Conservation (phyloP, 345 rosid species). For the Populus alba region DNA sequence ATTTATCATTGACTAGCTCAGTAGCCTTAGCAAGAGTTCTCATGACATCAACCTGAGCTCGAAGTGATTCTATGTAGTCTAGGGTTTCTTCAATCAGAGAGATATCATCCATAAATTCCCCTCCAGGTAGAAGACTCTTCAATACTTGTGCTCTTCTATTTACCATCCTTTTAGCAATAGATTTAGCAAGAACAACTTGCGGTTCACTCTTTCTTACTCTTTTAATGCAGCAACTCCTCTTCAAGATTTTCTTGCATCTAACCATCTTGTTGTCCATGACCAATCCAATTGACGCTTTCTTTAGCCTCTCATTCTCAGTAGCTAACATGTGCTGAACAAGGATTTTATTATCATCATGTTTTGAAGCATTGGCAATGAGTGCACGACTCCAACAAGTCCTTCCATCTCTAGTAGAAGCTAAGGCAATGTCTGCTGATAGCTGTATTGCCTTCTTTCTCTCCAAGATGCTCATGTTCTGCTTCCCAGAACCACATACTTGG, state of each 20-base stretch:
- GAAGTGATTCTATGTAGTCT: slow-evolving; percentile 71
- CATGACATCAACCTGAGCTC: slow-evolving; percentile 81
- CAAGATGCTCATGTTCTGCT: slow-evolving; percentile 42
- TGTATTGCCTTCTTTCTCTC: slow-evolving; percentile 76
- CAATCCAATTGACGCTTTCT: slow-evolving; percentile 14
- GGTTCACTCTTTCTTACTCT: slow-evolving; percentile 22
- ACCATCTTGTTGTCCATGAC: slow-evolving; percentile 33
- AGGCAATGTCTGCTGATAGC: slow-evolving; percentile 81
- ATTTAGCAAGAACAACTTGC: slow-evolving; percentile 17
- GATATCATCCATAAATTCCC: slow-evolving; percentile 53
- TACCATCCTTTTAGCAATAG: slow-evolving; percentile 41
- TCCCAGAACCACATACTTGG: slow-evolving; percentile 35
- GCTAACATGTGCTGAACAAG: slow-evolving; percentile 51
- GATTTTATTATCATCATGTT: slow-evolving; percentile 24
- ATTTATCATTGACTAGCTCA: slow-evolving; percentile 23
- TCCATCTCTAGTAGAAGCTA: slow-evolving; percentile 70
- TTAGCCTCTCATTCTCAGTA: slow-evolving; percentile 21
- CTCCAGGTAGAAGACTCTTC: slow-evolving; percentile 72
- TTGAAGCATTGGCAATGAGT: slow-evolving; percentile 50
- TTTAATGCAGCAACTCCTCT: slow-evolving; percentile 34
- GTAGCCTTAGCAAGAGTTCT: slow-evolving; percentile 23
- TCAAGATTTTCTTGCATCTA: slow-evolving; percentile 65
- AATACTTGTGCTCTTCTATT: slow-evolving; percentile 57
- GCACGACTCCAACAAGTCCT: slow-evolving; percentile 87
- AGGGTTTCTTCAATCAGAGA: slow-evolving; percentile 76